Evolutionary conservation across 116 monocot species (phyloP).

Genomic region (Zostera marina): DNA sequence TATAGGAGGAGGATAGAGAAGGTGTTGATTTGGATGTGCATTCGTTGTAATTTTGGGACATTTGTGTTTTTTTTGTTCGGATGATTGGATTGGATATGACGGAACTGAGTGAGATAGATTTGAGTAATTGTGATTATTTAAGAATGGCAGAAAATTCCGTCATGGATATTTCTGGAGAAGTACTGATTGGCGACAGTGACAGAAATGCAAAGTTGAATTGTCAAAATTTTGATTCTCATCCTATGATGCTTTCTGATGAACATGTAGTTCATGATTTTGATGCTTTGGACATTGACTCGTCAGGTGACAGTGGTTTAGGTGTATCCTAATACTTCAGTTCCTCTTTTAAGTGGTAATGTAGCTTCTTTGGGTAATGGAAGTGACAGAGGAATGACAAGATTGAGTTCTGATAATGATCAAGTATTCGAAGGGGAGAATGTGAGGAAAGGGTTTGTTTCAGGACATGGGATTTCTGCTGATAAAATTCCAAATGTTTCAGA

Average conservation of each 20-base stretch:
- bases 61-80: neutral
- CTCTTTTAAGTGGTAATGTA: neutral
- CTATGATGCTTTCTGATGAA: neutral
- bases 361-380: constrained; percentile 1
- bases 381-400: neutral
- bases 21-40: constrained; percentile 4
- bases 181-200: neutral
- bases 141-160: neutral
- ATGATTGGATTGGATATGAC: neutral
- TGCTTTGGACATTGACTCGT: neutral
- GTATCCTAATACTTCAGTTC: neutral
- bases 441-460: neutral
- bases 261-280: neutral
- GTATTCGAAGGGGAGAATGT: neutral
- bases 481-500: neutral
- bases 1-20: constrained; percentile 75
- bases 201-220: neutral
- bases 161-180: neutral
- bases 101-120: neutral
- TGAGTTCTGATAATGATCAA: neutral
- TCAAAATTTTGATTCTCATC: neutral
- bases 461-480: neutral
- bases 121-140: neutral
- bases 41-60: neutral
- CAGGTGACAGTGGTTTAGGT: neutral